Evolutionary conservation across 176 grass and related monocot genomes (phyloP).

Genomic region (Saccharum spontaneum): DNA sequence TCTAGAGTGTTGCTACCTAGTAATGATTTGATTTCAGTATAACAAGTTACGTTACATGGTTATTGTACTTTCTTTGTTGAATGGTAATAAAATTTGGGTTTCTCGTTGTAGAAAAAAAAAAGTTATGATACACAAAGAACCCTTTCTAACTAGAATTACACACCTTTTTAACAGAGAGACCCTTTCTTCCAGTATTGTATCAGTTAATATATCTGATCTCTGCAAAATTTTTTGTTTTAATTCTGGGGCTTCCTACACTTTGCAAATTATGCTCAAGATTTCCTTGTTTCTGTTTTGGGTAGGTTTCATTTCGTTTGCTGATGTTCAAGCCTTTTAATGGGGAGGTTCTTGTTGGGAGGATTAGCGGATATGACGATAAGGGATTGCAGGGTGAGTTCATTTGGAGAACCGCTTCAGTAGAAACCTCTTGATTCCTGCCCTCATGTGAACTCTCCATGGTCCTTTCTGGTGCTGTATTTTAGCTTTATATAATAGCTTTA

Average conservation of each 20-base stretch:
- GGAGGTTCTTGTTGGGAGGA: conserved; percentile 84
- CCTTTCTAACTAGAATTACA: neutral
- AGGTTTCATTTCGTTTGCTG: conserved; percentile 82
- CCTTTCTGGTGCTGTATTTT: conserved; percentile 3
- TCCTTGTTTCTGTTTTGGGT: neutral
- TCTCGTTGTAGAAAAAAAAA: neutral
- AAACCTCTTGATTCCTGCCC: neutral
- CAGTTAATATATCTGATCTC: neutral
- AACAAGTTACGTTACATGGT: neutral
- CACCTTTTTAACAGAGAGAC: neutral
- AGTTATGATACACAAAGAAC: neutral
- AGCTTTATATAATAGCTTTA: neutral
- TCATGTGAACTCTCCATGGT: neutral
- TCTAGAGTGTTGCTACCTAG: neutral
- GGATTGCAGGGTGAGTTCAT: conserved; percentile 66
- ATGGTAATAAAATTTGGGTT: neutral
- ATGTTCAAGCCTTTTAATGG: conserved; percentile 85
- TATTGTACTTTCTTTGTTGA: neutral
- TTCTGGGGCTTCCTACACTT: neutral
- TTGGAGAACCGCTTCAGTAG: conserved; percentile 9
- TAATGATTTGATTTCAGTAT: neutral
- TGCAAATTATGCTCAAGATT: conserved; percentile 7
- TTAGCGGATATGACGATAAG: conserved; percentile 72
- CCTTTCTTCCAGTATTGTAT: neutral
- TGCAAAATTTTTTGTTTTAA: neutral